Conservation (phyloP, 345 rosid species). For the Acer negundo region DNA sequence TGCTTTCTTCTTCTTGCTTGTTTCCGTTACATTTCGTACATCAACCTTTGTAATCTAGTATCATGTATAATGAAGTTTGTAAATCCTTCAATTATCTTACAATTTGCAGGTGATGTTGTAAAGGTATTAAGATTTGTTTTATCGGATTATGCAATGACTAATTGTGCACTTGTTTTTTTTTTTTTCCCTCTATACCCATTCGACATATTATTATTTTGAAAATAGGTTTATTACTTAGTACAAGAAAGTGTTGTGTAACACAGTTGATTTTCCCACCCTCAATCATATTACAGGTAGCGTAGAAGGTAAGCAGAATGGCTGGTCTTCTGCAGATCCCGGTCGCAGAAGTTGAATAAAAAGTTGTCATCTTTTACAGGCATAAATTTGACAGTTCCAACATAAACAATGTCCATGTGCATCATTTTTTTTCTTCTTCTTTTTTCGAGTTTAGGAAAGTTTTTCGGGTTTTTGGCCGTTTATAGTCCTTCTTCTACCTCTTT, state of each 20-base stretch:
- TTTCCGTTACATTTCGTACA: not conserved
- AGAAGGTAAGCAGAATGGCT: constrained; percentile 41
- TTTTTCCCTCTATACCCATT: not conserved
- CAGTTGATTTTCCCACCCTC: not conserved
- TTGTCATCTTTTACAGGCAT: constrained; percentile 30
- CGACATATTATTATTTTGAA: not conserved
- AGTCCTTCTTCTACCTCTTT: constrained; percentile 22
- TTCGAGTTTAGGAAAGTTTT: constrained; percentile 10
- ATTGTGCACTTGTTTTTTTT: not conserved
- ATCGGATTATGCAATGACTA: not conserved
- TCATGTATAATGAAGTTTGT: not conserved
- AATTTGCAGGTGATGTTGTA: no score
- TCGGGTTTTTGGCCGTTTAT: constrained; percentile 27
- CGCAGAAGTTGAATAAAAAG: constrained; percentile 65
- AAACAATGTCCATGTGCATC: constrained; percentile 15
- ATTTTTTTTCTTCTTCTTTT: constrained; percentile 15
- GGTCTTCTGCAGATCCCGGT: constrained; percentile 45
- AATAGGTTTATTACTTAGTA: not conserved
- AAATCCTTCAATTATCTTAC: no score
- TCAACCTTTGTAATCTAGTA: not conserved
- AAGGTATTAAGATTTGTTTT: not conserved
- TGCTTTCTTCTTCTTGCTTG: not conserved
- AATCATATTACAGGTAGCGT: constrained; percentile 37
- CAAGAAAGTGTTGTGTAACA: not conserved
- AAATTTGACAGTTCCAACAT: constrained; percentile 21